A percentile compares a stretch with the other conserved stretches of the same genome.
Conservation (phyloP, 108 stramenopile genomes). For the Nitzschia sp. region DNA sequence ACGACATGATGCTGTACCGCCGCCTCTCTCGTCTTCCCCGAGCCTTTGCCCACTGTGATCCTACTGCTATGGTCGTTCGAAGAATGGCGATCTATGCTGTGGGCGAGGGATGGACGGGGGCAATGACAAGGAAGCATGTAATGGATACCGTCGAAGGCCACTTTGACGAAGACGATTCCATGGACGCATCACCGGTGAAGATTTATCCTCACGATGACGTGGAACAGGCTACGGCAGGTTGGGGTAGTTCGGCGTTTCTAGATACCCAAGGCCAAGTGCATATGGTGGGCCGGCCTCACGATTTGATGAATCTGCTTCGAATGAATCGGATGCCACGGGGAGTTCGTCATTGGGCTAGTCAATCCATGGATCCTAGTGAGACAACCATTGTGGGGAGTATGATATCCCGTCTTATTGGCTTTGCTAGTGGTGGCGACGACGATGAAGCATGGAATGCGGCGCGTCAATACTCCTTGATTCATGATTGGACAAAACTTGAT, state of each 20-base stretch:
- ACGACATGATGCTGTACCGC: too few species aligned
- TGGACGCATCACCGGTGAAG: slow-evolving; percentile 13
- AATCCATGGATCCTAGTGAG: slow-evolving; percentile 17
- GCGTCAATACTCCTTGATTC: slow-evolving; percentile 28
- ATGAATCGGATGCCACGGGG: slow-evolving; percentile 63
- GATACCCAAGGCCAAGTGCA: slow-evolving; percentile 43
- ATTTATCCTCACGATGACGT: slow-evolving; percentile 42
- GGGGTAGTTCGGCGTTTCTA: slow-evolving; percentile 75
- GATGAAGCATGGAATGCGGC: slow-evolving; percentile 31
- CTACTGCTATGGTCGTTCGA: too few species aligned
- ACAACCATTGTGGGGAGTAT: slow-evolving; percentile 25
- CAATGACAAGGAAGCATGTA: slow-evolving; percentile 41
- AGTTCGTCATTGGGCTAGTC: slow-evolving; percentile 34
- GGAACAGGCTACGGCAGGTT: slow-evolving; percentile 58
- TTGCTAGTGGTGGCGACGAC: slow-evolving; percentile 32
- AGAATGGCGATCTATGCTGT: slow-evolving; percentile 67
- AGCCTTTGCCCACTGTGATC: too few species aligned
- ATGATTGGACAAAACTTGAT: slow-evolving; percentile 36
- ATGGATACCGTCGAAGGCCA: slow-evolving; percentile 43
- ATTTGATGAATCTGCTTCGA: slow-evolving; percentile 71
- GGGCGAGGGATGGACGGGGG: slow-evolving; percentile 82
- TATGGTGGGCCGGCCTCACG: slow-evolving; percentile 81
- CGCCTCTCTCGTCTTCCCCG: too few species aligned
- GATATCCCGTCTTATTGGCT: slow-evolving; percentile 33
- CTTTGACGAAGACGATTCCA: slow-evolving; percentile 45